Conservation (phyloP, 768 basidiomycete genomes). For the Naganishia onofrii region DNA sequence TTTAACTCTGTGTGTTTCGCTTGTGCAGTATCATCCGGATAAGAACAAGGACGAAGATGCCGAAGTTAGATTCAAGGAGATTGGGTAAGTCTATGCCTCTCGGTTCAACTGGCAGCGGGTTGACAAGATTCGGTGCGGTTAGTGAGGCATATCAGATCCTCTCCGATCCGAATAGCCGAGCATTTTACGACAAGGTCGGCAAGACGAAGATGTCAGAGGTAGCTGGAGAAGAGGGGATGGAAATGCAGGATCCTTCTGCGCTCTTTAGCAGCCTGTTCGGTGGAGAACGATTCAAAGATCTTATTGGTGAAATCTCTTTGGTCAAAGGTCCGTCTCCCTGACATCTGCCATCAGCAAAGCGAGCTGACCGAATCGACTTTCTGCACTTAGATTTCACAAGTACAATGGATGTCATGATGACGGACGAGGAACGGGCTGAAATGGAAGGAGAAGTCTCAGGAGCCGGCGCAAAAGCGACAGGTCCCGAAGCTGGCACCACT, state of each 20-base stretch:
- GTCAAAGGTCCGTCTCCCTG: slow-evolving; percentile 63
- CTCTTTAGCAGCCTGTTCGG: slow-evolving; percentile 91
- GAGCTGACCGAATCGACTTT: slow-evolving; percentile 47
- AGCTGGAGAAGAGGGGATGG: slow-evolving; percentile 78
- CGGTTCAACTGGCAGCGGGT: not conserved
- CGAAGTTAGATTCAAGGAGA: slow-evolving; percentile 93
- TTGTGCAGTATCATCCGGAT: slow-evolving; percentile 80
- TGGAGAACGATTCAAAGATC: slow-evolving; percentile 45
- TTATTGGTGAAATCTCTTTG: slow-evolving; percentile 58
- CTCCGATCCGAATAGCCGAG: slow-evolving; percentile 67
- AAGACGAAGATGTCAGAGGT: slow-evolving; percentile 69
- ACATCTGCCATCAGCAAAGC: slow-evolving; percentile 52
- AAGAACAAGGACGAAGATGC: slow-evolving; percentile 91
- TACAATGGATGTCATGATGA: slow-evolving; percentile 68
- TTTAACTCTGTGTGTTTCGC: slow-evolving; percentile 21
- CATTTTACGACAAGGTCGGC: slow-evolving; percentile 93
- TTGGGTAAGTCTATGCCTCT: slow-evolving; percentile 61
- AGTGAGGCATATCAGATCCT: slow-evolving; percentile 85
- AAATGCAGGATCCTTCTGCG: slow-evolving; percentile 88
- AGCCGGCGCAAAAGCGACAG: slow-evolving; percentile 24
- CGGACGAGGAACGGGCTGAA: slow-evolving; percentile 87
- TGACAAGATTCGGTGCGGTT: not conserved
- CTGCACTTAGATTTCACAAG: slow-evolving; percentile 62
- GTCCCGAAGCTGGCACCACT: slow-evolving; percentile 21
- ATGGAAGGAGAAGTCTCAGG: slow-evolving; percentile 50